Conservation (phyloP, 495 filamentous ascomycete genomes). For the Filosporella fistucella region DNA sequence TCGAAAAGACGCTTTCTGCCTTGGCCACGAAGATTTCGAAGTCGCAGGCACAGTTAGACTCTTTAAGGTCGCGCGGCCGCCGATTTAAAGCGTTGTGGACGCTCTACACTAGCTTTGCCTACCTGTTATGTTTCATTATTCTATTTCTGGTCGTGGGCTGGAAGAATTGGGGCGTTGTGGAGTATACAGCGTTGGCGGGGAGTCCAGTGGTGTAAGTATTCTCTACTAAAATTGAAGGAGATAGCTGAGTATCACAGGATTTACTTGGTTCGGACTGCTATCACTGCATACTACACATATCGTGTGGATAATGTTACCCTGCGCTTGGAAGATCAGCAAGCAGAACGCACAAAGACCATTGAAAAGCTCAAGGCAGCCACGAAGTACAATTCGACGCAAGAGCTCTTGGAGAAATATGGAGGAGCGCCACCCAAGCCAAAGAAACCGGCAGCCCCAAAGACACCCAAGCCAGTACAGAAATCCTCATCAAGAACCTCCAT, state of each 20-base stretch:
- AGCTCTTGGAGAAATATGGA: constrained; percentile 92
- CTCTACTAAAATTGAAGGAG: constrained; percentile 11
- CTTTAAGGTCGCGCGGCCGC: constrained; percentile 62
- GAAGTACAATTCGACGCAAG: constrained; percentile 90
- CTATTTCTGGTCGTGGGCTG: constrained; percentile 81
- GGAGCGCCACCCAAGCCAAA: constrained; percentile 48
- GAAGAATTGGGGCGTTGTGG: constrained; percentile 66
- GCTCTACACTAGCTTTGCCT: constrained; percentile 84
- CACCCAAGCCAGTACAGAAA: constrained; percentile 8
- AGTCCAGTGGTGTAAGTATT: constrained; percentile 69
- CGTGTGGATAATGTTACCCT: constrained; percentile 63
- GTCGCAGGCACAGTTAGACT: constrained; percentile 65
- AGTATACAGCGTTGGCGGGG: constrained; percentile 72
- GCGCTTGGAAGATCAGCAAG: constrained; percentile 67
- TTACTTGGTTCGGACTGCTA: constrained; percentile 29
- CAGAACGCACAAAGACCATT: constrained; percentile 79
- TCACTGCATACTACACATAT: constrained; percentile 72
- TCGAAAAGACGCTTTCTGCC: constrained; percentile 82
- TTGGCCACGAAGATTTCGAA: constrained; percentile 77
- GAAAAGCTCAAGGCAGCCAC: constrained; percentile 92
- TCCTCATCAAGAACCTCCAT: constrained; percentile 11
- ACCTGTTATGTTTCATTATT: constrained; percentile 78
- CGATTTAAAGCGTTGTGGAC: constrained; percentile 84
- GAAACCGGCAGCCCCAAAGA: constrained; percentile 11
- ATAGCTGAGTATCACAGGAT: no score